Evolutionary conservation across 306 rosid species (phyloP), one percentile per base, ranked within the genome.

Genomic region (Alnus glutinosa): DNA sequence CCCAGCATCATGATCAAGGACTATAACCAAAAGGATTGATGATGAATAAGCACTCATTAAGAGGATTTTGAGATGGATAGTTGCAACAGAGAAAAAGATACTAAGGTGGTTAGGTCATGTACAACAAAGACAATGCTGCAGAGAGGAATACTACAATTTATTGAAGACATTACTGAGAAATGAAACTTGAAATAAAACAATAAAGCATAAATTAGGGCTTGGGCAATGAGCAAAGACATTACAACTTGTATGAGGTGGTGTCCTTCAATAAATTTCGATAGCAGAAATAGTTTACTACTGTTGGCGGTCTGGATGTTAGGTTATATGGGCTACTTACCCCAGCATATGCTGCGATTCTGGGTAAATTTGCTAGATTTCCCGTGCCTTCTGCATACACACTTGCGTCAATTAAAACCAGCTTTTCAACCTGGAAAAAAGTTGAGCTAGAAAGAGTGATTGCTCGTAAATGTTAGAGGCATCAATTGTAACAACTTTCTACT

Each of bases 321-420:
- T 36, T 77, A 18, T n/a, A 66, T 46, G 76, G 44, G 70, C 82
- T 79, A 79, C 89, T 86, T 81, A 91, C 99, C 82, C 98, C 97
- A 1, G 94, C 92, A 83, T 93, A 95, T 18, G 98, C 98, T 70
- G 78, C 77, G 34, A 77, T 47, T 87, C 81, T 90, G 2, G 98
- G 97, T 36, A 91, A 76, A 77, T 83, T 87, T 68, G 98, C 92
- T 50, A 90, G 85, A 75, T 84, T 87, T 82, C 92, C 96, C 0
- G 90, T 89, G 73, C 94, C 98, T 89, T 95, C 89, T 63, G 94
- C 83, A 84, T 92, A 93, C 80, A 91, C 98, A 86, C 98, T 91
- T 62, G 97, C 97, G 83, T 89, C 98, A 73, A 95, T 86, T 89
- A 95, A 87, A 85, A 92, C 88, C 69, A 92, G 95, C 85, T 88